These are phyloP conservation scores for Adiantum capillusveneris DNA, from an alignment of 75 land plant species.

Conservation along the genomic window DNA sequence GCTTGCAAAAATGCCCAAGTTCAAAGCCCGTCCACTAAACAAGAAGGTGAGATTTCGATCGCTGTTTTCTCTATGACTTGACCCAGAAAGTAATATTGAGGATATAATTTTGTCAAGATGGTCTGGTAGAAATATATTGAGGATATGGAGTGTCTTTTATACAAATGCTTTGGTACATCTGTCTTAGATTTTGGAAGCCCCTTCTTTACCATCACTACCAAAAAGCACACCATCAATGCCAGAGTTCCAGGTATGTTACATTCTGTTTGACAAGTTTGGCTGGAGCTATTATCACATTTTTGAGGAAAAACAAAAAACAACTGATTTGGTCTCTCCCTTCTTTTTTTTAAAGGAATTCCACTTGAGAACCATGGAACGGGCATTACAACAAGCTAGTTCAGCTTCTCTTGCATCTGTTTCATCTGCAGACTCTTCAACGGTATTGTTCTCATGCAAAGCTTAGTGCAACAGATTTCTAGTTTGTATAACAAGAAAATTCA, in stretches of 20 bases:
- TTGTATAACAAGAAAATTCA: too few species aligned
- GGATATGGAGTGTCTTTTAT: too few species aligned
- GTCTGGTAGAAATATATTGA: too few species aligned
- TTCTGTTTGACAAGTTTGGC: neutral
- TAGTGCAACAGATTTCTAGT: too few species aligned
- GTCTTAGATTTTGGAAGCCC: constrained; percentile 65
- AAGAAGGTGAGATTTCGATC: constrained; percentile 73
- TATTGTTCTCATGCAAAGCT: too few species aligned
- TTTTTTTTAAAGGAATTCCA: constrained; percentile 99
- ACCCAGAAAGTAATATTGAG: too few species aligned
- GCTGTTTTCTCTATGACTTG: too few species aligned
- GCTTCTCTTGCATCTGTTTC: constrained; percentile 30
- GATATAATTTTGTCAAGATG: too few species aligned
- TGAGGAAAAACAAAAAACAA: too few species aligned
- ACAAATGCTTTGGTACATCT: too few species aligned
- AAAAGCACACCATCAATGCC: constrained; percentile 62
- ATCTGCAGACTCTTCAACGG: constrained; percentile 31
- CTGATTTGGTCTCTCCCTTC: too few species aligned
- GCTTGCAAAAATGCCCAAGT: constrained; percentile 93
- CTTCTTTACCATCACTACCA: constrained; percentile 44
- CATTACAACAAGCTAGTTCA: constrained; percentile 47
- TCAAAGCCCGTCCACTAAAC: constrained; percentile 86
- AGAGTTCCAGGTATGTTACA: constrained; percentile 65
- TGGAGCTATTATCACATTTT: too few species aligned
- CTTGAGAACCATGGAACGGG: constrained; percentile 82